These are phyloP conservation scores for Saccharomycopsis phalli DNA, from an alignment of 1,139 yeast species.

Conservation along the genomic window DNA sequence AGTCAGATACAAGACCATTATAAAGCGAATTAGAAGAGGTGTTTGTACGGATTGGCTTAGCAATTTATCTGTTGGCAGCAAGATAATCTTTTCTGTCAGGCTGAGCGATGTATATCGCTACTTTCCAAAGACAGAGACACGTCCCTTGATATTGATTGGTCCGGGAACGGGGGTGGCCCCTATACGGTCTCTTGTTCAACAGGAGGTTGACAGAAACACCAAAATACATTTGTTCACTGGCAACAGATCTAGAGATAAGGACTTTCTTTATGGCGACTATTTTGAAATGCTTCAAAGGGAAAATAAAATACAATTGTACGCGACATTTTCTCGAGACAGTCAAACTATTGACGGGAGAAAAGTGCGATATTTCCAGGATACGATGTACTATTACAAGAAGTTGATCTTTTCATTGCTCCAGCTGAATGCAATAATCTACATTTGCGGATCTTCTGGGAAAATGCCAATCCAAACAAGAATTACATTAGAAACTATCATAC, in stretches of 20 bases:
- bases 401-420: constrained; percentile 44
- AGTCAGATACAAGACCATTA: constrained; percentile 78
- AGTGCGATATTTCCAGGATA: constrained; percentile 66
- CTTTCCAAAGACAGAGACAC: constrained; percentile 26
- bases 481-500: constrained; percentile 57
- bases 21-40: constrained; percentile 70
- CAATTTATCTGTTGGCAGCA: constrained; percentile 37
- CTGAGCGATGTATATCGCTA: constrained; percentile 33
- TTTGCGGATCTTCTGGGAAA: constrained; percentile 90
- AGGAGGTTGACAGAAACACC: constrained; percentile 20
- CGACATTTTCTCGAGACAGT: constrained; percentile 58
- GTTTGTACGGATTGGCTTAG: constrained; percentile 76
- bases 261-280: constrained; percentile 51
- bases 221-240: constrained; percentile 48
- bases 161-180: constrained; percentile 97
- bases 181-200: constrained; percentile 55
- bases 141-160: constrained; percentile 64
- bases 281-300: constrained; percentile 37
- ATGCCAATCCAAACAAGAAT: constrained; percentile 90
- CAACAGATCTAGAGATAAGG: constrained; percentile 57
- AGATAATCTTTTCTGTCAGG: constrained; percentile 48
- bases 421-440: constrained; percentile 50
- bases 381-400: constrained; percentile 41
- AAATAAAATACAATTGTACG: constrained; percentile 34
- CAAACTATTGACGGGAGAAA: constrained; percentile 26